Conservation (phyloP, 352 stramenopile genomes). For the Globisporangium carolinianum region DNA sequence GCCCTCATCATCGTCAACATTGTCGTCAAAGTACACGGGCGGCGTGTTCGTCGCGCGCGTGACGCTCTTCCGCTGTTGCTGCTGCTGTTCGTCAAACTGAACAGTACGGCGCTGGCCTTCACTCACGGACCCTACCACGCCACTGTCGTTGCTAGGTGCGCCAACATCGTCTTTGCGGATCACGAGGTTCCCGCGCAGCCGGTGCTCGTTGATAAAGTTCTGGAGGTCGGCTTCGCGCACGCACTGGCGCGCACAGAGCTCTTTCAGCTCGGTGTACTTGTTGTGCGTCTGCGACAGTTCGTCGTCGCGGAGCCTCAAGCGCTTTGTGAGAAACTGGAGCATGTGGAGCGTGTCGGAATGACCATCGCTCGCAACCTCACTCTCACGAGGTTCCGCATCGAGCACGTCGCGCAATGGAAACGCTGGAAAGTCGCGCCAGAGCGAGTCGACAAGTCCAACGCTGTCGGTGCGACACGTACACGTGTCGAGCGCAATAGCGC, state of each 20-base stretch:
- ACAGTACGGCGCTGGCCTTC: too few species aligned
- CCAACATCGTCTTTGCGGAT: conserved; percentile 24
- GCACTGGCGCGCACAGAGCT: conserved; percentile 67
- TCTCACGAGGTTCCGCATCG: too few species aligned
- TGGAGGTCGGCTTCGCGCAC: conserved; percentile 69
- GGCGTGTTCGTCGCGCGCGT: conserved; percentile 18
- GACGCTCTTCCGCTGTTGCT: conserved; percentile 4
- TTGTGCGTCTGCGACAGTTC: conserved; percentile 45
- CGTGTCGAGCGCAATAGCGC: conserved; percentile 28
- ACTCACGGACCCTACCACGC: too few species aligned
- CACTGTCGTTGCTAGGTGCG: background rate
- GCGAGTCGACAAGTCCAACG: conserved; percentile 26
- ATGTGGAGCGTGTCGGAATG: conserved; percentile 14
- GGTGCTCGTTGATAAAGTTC: conserved; percentile 80
- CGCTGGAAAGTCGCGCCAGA: conserved; percentile 54
- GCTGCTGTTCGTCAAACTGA: too few species aligned
- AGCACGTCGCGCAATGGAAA: conserved; percentile 18
- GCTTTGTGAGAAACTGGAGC: conserved; percentile 53
- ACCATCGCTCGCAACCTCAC: too few species aligned
- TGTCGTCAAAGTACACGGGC: conserved; percentile 7
- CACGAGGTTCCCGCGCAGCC: conserved; percentile 58
- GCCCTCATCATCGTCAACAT: conserved; percentile 13
- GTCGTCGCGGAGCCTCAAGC: conserved; percentile 46
- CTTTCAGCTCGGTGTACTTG: conserved; percentile 73
- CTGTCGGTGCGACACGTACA: conserved; percentile 25